A percentile compares a stretch with the other conserved stretches of the same genome.
Evolutionary conservation across 176 grass and related monocot species (phyloP).

Genomic region (Juncus effusus): DNA sequence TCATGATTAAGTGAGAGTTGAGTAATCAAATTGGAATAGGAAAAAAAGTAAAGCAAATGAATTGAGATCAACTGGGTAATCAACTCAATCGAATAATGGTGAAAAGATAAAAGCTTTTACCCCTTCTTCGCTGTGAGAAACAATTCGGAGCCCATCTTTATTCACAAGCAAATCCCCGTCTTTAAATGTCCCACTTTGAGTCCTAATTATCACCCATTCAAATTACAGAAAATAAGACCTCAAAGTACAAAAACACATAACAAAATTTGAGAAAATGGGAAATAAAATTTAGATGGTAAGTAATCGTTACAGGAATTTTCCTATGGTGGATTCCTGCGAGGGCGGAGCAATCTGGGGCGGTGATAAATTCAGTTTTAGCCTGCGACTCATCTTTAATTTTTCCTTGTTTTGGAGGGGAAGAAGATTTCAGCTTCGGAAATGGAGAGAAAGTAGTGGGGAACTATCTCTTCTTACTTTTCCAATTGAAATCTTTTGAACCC

Average conservation of each 20-base stretch:
- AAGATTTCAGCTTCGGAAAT: constrained; percentile 8
- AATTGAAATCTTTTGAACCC: background rate
- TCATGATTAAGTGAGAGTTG: background rate
- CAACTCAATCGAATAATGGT: constrained; percentile 4
- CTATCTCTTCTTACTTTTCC: background rate
- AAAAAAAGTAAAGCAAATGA: background rate
- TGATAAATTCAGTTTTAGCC: constrained; percentile 23
- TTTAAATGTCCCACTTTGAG: constrained; percentile 94
- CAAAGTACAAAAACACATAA: constrained; percentile 8
- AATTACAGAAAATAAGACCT: background rate
- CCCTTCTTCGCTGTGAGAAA: constrained; percentile 64
- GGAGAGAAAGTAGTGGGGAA: background rate
- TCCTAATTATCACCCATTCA: constrained; percentile 35
- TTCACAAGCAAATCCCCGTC: constrained; percentile 95
- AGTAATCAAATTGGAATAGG: background rate
- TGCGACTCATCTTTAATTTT: background rate
- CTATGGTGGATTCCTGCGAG: constrained; percentile 58
- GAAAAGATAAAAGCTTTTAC: constrained; percentile 12
- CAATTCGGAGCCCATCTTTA: constrained; percentile 92
- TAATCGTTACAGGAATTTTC: constrained; percentile 66
- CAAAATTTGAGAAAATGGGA: background rate
- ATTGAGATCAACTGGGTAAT: constrained; percentile 15
- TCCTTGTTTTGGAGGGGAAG: background rate
- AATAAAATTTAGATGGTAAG: background rate
- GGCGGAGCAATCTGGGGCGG: constrained; percentile 49